A percentile compares a stretch with the other conserved stretches of the same genome.
These are phyloP conservation scores for Acanthamoeba triangularis DNA, from an alignment of 208 protist genomes.

Conservation along the genomic window DNA sequence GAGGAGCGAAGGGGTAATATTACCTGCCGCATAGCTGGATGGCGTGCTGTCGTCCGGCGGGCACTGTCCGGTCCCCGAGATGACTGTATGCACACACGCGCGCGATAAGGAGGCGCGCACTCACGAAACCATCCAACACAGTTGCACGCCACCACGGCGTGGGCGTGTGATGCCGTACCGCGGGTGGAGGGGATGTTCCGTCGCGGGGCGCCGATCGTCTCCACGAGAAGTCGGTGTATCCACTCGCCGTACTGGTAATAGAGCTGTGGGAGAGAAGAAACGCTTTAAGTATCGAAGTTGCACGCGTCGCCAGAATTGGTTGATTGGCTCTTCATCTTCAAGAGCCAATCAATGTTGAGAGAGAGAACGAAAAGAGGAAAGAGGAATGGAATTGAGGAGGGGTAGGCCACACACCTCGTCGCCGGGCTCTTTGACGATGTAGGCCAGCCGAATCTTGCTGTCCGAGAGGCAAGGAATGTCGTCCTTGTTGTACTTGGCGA, in stretches of 20 bases:
- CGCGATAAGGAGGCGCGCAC: no score
- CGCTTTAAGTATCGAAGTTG: background rate
- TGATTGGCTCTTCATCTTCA: background rate
- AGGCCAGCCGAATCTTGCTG: slow-evolving; percentile 34
- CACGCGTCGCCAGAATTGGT: background rate
- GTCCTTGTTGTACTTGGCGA: slow-evolving; percentile 51
- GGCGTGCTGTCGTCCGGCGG: slow-evolving; percentile 30
- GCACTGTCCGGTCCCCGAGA: background rate
- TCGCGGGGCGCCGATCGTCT: slow-evolving; percentile 41
- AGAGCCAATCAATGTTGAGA: background rate
- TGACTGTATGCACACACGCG: background rate
- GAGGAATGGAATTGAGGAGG: background rate
- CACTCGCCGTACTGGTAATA: slow-evolving; percentile 54
- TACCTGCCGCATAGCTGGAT: background rate
- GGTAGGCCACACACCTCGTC: background rate
- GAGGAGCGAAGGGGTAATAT: background rate
- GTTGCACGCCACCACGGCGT: background rate
- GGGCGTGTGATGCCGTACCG: background rate
- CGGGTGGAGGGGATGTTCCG: slow-evolving; percentile 51
- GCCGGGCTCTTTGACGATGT: slow-evolving; percentile 47
- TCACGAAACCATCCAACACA: background rate
- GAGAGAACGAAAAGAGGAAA: background rate
- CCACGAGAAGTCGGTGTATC: slow-evolving; percentile 16
- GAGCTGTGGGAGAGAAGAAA: background rate
- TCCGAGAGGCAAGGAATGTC: slow-evolving; percentile 17